These are phyloP conservation scores for Echinosophora koreensis DNA, from an alignment of 306 rosid genomes.

Conservation along the genomic window DNA sequence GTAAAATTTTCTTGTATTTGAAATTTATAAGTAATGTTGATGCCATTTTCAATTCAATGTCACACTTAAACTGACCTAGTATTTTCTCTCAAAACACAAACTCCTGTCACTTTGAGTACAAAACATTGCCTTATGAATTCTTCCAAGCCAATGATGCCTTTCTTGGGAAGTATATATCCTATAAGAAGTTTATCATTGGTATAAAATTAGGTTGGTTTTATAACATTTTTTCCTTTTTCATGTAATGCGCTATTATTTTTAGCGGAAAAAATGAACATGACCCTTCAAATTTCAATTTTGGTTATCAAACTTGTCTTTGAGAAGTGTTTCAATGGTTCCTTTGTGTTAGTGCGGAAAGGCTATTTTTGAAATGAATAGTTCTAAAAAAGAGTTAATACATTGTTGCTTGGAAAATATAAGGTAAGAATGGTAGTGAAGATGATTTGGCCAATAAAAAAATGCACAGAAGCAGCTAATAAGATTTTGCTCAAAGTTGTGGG, in stretches of 20 bases:
- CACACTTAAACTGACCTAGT: too few relatives aligned
- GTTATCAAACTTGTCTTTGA: background rate
- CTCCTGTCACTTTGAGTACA: too few relatives aligned
- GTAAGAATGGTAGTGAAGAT: slow-evolving; percentile 16
- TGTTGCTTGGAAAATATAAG: background rate
- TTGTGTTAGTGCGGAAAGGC: background rate
- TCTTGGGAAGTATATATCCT: slow-evolving; percentile 17
- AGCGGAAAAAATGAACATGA: too few relatives aligned
- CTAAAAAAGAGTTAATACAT: background rate
- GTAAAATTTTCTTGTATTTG: slow-evolving; percentile 20
- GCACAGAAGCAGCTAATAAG: background rate
- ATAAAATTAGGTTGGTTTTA: slow-evolving; percentile 5
- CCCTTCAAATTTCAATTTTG: slow-evolving; percentile 35
- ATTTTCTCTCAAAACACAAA: too few relatives aligned
- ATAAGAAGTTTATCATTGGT: background rate
- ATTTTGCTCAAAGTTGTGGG: background rate
- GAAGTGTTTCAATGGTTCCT: background rate
- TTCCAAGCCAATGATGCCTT: background rate
- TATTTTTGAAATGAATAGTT: background rate
- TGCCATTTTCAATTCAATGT: background rate
- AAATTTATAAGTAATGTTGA: slow-evolving; percentile 31
- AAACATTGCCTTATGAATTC: background rate
- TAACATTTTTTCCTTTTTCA: background rate
- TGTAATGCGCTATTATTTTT: background rate
- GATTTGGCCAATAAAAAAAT: slow-evolving; percentile 13